These are phyloP conservation scores for Podaxis sp. DNA, from an alignment of 768 basidiomycete species.

Conservation along the genomic window DNA sequence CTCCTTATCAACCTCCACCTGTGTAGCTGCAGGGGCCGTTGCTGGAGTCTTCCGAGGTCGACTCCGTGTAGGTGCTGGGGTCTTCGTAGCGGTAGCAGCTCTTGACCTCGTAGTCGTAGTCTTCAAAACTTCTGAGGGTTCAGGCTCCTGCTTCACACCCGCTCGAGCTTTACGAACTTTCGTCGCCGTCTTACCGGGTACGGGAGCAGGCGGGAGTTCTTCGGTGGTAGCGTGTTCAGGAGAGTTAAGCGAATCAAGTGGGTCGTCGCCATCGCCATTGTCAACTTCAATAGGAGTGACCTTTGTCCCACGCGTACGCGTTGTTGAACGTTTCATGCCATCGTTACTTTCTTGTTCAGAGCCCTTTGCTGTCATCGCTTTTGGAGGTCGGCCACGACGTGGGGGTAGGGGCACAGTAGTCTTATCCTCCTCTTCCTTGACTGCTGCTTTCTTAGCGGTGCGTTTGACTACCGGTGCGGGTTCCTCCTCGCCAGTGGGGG, in stretches of 20 bases:
- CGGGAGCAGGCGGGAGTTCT: slow-evolving; percentile 15
- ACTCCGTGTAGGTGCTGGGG: slow-evolving; percentile 12
- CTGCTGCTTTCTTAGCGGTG: neutral
- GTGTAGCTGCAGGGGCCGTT: slow-evolving; percentile 32
- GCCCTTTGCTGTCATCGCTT: slow-evolving; percentile 13
- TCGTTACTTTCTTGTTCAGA: neutral
- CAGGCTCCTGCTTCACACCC: slow-evolving; percentile 21
- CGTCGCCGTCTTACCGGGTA: slow-evolving; percentile 17
- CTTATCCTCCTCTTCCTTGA: slow-evolving; percentile 14
- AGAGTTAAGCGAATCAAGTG: slow-evolving; percentile 22
- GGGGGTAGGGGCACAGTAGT: slow-evolving; percentile 13
- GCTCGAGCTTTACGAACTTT: slow-evolving; percentile 22
- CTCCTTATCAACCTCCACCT: slow-evolving; percentile 38
- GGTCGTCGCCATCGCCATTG: slow-evolving; percentile 22
- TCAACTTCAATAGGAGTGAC: slow-evolving; percentile 21
- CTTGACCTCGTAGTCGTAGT: slow-evolving; percentile 1
- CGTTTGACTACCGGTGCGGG: slow-evolving; percentile 9
- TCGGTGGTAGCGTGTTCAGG: slow-evolving; percentile 9
- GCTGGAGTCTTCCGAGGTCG: slow-evolving; percentile 32
- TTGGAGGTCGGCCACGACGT: slow-evolving; percentile 18
- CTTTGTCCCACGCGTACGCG: slow-evolving; percentile 19
- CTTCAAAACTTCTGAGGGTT: neutral
- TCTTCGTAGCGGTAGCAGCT: slow-evolving; percentile 14
- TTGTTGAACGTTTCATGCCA: neutral
- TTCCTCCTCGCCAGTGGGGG: slow-evolving; percentile 4